Base-by-base conservation (phyloP, 768 basidiomycete species). In the Collybia mongolica region DNA sequence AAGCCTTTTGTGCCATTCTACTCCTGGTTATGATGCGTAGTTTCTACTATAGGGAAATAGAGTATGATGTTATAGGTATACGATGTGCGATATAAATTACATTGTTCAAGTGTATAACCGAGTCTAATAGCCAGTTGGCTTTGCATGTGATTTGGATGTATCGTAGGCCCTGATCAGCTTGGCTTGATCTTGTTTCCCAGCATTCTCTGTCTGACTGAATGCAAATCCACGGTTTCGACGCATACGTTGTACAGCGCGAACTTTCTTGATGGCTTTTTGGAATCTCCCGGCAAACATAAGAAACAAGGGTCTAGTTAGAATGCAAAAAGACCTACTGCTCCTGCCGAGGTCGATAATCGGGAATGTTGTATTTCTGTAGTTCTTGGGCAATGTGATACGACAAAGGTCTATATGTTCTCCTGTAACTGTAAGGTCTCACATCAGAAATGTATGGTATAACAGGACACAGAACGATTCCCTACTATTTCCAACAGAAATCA, bases 371-470 rank as follows among this genome's bases (percentile, higher is more conserved):
- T 72, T 97, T 98, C 72, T 98, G 96, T n/a, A 99, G 80, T 65
- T 99, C 97, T 65, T 98, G 96, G 0, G 94, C 94, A 60, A 99
- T 93, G 62, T 99, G 97, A 67, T 98, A 99, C n/a, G 95, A 86
- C 35, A 83, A 78, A 0, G 97, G 96, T 55, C 71, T 72, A 69
- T 97, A 97, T 22, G 96, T 94, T 56, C 96, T 78, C 52, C 87
- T 84, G 65, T 97, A 98, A 66, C 93, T 95, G 57, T 41, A 48
- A 44, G 43, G 51, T 49, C 36, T 50, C 29, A 39, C 28, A 49
- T 52, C 35, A 65, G 46, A 28, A 49, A 29, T 40, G 37, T n/a
- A n/a, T 42, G 48, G 37, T 44, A 41, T 15, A 20, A 23, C 56
- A 47, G 38, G 55, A 47, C 24, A 47, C 46, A 37, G 20, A 35